Base-by-base conservation (phyloP, 176 grass and related monocot genomes). In the Chloris gayana region DNA sequence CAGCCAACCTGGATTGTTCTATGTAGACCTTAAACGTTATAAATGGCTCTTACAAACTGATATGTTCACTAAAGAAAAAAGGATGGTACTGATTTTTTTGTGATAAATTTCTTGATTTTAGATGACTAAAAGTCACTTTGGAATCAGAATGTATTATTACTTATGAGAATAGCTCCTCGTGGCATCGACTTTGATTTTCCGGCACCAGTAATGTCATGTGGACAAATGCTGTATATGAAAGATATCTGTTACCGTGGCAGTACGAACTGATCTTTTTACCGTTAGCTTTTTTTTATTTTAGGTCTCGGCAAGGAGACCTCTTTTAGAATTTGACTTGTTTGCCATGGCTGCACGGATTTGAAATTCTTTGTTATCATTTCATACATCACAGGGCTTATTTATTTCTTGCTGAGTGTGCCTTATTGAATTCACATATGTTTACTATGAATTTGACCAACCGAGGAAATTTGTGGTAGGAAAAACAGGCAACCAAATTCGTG, bases 41-140 rank as follows among this genome's bases (percentile, higher is more conserved):
- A 75, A 86, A 68, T 25, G 21, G 65, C 69, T 80, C 46, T 44
- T 85, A 44, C 18, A 85, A 79, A 57, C 47, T 80, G 11, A 65
- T 44, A 9, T 73, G 56, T 24, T 56, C 58, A 73, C 19, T 54
- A 31, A 41, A 24, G 67, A 38, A 38, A 78, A 78, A 53, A n/a
- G 2, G 42, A 54, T 79, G 33, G 45, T 25, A 26, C 8, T 72
- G 32, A 56, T 27, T 57, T 45, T 17, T 79, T 73, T 35, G 0
- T 5, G 1, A 46, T 33, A 30, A 70, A 44, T 33, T 73, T 73
- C 17, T 41, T 17, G 51, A 32, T 29, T 46, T 63, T 46, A 41
- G 45, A 12, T 64, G 4, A 5, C 49, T 5, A 12, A 45, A 67
- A 49, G 7, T 34, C 26, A 1, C 22, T 77, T 50, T 31, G 3